These are phyloP conservation scores for Protomyces gravidus DNA, from an alignment of 1,139 yeast genomes.

Conservation along the genomic window DNA sequence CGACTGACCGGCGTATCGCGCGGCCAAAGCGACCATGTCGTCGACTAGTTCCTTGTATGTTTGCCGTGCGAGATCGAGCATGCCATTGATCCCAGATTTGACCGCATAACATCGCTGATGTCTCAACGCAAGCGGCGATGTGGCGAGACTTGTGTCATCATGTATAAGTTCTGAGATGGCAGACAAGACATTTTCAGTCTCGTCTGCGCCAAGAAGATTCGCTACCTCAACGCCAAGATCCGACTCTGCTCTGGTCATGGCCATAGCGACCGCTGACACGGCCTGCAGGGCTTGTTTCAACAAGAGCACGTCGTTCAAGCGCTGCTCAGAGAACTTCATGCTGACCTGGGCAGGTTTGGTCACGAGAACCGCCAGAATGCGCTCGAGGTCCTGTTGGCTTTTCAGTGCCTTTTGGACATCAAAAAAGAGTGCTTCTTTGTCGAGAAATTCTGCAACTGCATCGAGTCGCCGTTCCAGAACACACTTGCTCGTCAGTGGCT, in stretches of 20 bases:
- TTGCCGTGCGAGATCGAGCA: conserved; percentile 48
- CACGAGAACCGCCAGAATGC: conserved; percentile 38
- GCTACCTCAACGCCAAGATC: conserved; percentile 38
- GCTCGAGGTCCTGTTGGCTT: conserved; percentile 44
- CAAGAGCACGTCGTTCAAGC: conserved; percentile 44
- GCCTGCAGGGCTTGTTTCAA: conserved; percentile 41
- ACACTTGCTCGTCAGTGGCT: conserved; percentile 45
- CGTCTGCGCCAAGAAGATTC: conserved; percentile 39
- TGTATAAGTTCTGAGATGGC: conserved; percentile 43
- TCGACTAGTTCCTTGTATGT: conserved; percentile 44
- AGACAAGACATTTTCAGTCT: conserved; percentile 36
- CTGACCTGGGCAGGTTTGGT: conserved; percentile 36
- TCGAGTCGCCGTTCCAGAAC: conserved; percentile 42
- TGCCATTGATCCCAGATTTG: conserved; percentile 45
- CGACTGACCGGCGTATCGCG: conserved; percentile 31
- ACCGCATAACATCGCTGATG: conserved; percentile 45
- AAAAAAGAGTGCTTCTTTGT: conserved; percentile 34
- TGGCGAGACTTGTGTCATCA: conserved; percentile 47
- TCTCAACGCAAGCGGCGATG: conserved; percentile 43
- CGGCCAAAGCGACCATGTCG: conserved; percentile 39
- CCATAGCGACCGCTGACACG: conserved; percentile 33
- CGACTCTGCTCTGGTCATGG: conserved; percentile 27
- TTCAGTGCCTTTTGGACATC: conserved; percentile 38
- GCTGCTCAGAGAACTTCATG: conserved; percentile 40
- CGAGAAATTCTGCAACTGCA: conserved; percentile 42